A percentile compares a stretch with the other conserved stretches of the same genome.
Conservation (phyloP, 2,329 filamentous ascomycete genomes). For the Trichoderma koningii region DNA sequence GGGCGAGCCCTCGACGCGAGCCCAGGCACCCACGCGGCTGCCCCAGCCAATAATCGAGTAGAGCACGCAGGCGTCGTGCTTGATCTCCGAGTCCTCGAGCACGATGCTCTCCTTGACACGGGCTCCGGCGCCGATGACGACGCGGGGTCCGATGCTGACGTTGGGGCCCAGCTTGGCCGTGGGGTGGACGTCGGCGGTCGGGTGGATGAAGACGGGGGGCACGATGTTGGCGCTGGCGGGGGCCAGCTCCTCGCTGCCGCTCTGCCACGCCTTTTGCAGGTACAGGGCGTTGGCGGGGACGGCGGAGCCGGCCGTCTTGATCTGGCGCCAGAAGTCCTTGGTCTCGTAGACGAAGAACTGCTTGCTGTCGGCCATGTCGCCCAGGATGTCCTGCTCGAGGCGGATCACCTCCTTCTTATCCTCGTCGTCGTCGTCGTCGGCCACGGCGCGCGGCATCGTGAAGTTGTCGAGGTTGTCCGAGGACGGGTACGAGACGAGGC, state of each 20-base stretch:
- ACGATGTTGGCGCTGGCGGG: constrained; percentile 84
- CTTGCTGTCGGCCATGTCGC: constrained; percentile 93
- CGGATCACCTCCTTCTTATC: constrained; percentile 85
- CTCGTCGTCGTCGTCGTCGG: constrained; percentile 47
- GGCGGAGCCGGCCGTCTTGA: constrained; percentile 97
- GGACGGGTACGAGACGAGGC: constrained; percentile 91
- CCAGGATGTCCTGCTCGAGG: constrained; percentile 94
- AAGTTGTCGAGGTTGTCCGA: constrained; percentile 84
- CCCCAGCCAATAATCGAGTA: constrained; percentile 98
- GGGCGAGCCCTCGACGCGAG: constrained; percentile 92
- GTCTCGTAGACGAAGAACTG: constrained; percentile 99
- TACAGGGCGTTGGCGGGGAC: constrained; percentile 97
- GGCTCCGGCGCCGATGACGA: constrained; percentile 77
- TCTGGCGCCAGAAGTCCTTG: constrained; percentile 99
- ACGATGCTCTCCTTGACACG: constrained; percentile 96
- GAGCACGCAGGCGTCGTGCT: constrained; percentile 92
- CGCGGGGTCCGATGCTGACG: constrained; percentile 92
- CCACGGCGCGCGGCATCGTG: constrained; percentile 46
- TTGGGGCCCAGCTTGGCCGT: constrained; percentile 96
- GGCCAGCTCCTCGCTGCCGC: constrained; percentile 74
- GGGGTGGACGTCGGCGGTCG: constrained; percentile 84
- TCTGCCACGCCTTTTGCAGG: constrained; percentile 89
- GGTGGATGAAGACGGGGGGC: constrained; percentile 93
- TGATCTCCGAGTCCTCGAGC: constrained; percentile 91
- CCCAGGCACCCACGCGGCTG: constrained; percentile 96